These are phyloP conservation scores for Ceratocystiopsis sp. DNA, from an alignment of 2,329 filamentous ascomycete species.

Conservation along the genomic window DNA sequence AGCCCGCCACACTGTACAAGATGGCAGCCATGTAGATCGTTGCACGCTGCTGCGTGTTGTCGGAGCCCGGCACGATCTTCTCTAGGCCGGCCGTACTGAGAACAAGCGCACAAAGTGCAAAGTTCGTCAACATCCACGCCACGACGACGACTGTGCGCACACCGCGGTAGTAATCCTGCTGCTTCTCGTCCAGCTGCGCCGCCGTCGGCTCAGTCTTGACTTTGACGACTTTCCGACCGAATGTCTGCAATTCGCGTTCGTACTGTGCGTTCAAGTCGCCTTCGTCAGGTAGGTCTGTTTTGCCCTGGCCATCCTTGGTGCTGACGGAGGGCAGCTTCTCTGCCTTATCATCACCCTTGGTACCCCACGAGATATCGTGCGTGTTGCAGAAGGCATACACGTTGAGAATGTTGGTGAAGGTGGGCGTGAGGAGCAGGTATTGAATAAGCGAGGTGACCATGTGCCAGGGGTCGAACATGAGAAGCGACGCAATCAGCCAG, in stretches of 20 bases:
- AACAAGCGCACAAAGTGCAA: slow-evolving; percentile 73
- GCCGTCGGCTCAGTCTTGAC: slow-evolving; percentile 45
- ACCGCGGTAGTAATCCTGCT: slow-evolving; percentile 97
- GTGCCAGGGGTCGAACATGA: slow-evolving; percentile 98
- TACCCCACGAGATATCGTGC: slow-evolving; percentile 95
- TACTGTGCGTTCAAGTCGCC: slow-evolving; percentile 92
- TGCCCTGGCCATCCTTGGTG: slow-evolving; percentile 74
- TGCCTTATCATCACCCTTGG: slow-evolving; percentile 92
- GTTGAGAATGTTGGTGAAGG: slow-evolving; percentile 96
- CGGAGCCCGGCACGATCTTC: slow-evolving; percentile 33
- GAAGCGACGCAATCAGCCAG: slow-evolving; percentile 76
- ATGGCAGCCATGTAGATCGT: slow-evolving; percentile 77
- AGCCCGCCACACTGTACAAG: slow-evolving; percentile 71
- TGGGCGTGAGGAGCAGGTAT: slow-evolving; percentile 87
- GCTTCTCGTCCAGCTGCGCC: slow-evolving; percentile 51
- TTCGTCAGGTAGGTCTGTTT: slow-evolving; percentile 91
- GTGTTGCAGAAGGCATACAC: slow-evolving; percentile 77
- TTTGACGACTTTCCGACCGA: slow-evolving; percentile 56
- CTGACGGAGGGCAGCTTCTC: slow-evolving; percentile 79
- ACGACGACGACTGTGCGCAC: slow-evolving; percentile 85
- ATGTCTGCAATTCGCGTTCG: slow-evolving; percentile 62
- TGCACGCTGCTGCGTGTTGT: slow-evolving; percentile 36
- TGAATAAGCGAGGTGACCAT: slow-evolving; percentile 94
- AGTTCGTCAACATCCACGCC: slow-evolving; percentile 93
- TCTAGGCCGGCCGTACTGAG: slow-evolving; percentile 73